Conservation (phyloP, 495 filamentous ascomycete genomes). For the Podospora conica region DNA sequence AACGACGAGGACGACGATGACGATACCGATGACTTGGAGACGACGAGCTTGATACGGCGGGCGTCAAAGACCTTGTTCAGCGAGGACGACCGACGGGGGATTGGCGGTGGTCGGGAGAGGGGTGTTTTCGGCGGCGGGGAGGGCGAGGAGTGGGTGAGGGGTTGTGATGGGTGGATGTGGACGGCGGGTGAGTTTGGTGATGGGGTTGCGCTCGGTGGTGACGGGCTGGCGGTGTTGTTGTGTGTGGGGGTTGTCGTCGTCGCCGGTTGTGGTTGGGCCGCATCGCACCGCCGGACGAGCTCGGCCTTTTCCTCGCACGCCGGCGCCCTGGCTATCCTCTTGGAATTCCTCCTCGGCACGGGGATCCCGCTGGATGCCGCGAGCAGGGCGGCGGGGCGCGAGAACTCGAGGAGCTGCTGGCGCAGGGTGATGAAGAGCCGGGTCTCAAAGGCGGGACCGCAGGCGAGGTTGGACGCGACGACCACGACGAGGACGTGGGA, state of each 20-base stretch:
- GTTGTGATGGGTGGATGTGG: not conserved
- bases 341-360: not conserved
- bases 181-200: too few species aligned
- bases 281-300: not conserved
- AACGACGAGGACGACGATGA: not conserved
- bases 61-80: not conserved
- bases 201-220: not conserved
- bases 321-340: not conserved
- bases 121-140: not conserved
- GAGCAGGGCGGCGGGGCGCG: not conserved
- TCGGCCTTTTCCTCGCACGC: not conserved
- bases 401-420: not conserved
- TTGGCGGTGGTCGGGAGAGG: not conserved
- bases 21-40: not conserved
- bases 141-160: not conserved
- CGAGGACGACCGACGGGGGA: not conserved
- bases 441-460: not conserved
- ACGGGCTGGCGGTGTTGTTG: not conserved
- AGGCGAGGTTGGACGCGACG: not conserved
- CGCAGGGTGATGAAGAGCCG: not conserved
- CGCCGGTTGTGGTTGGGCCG: not conserved
- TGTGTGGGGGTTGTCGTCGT: not conserved
- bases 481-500: not conserved
- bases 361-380: not conserved
- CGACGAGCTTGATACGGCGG: not conserved